A percentile compares a stretch with the other conserved stretches of the same genome.
These are phyloP conservation scores for Cercospora citrullina DNA, from an alignment of 2,329 filamentous ascomycete genomes.

Conservation along the genomic window DNA sequence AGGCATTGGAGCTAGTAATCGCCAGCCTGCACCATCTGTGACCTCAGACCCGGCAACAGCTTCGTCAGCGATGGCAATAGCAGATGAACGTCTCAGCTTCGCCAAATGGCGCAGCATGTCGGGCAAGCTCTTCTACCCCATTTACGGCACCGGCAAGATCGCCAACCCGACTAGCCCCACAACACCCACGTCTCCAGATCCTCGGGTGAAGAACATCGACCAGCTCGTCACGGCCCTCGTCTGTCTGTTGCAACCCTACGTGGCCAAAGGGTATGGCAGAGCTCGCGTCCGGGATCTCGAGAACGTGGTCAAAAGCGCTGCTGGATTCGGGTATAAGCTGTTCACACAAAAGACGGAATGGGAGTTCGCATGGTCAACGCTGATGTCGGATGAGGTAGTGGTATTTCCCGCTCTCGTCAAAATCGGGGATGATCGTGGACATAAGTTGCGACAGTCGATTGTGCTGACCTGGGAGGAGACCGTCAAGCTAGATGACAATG, in stretches of 20 bases:
- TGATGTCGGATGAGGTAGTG: slow-evolving; percentile 21
- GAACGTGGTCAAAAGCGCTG: slow-evolving; percentile 20
- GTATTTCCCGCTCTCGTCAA: slow-evolving; percentile 27
- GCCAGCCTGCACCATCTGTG: neutral
- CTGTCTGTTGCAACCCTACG: slow-evolving; percentile 20
- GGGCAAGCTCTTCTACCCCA: slow-evolving; percentile 14
- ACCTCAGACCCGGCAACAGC: neutral
- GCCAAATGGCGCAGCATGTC: slow-evolving; percentile 22
- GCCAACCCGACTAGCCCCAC: neutral
- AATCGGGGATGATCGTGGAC: slow-evolving; percentile 21
- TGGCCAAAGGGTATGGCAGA: slow-evolving; percentile 18
- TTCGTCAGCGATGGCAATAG: slow-evolving; percentile 2
- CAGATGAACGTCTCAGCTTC: slow-evolving; percentile 15
- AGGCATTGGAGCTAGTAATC: slow-evolving; percentile 9
- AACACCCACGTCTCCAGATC: slow-evolving; percentile 9
- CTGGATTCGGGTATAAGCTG: slow-evolving; percentile 24
- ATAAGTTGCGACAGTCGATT: slow-evolving; percentile 19
- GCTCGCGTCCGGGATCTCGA: slow-evolving; percentile 22
- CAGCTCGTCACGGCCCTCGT: slow-evolving; percentile 17
- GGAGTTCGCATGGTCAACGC: slow-evolving; percentile 26
- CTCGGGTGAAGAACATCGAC: slow-evolving; percentile 18
- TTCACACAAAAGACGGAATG: slow-evolving; percentile 26
- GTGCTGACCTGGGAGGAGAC: slow-evolving; percentile 19
- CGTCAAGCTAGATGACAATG: slow-evolving; percentile 9
- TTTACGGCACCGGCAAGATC: slow-evolving; percentile 15